These are phyloP conservation scores for Ustilago crameri DNA, from an alignment of 1,284 basidiomycete genomes.

Conservation along the genomic window DNA sequence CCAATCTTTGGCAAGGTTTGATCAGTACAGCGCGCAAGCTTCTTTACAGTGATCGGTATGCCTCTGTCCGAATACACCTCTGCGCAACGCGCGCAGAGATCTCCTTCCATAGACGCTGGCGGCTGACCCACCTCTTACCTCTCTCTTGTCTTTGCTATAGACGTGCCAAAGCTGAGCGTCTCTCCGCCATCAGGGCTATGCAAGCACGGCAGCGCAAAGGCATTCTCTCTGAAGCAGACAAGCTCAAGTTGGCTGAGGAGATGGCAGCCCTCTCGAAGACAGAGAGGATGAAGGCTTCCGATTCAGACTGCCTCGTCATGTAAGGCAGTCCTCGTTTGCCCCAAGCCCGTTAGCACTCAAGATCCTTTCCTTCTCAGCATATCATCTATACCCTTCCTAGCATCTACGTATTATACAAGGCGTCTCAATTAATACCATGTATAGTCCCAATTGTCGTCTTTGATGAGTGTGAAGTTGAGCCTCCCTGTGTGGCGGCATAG, in stretches of 20 bases:
- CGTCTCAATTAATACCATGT: too few relatives aligned
- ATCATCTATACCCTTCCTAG: background rate
- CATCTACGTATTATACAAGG: too few relatives aligned
- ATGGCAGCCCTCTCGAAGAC: constrained; percentile 48
- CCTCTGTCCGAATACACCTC: constrained; percentile 9
- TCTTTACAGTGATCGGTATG: constrained; percentile 30
- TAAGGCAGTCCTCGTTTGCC: constrained; percentile 7
- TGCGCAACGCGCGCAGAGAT: background rate
- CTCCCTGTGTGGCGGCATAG: too few relatives aligned
- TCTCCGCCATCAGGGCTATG: constrained; percentile 53
- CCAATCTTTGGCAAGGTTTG: constrained; percentile 57
- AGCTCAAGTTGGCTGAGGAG: constrained; percentile 55
- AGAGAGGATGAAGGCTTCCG: constrained; percentile 27
- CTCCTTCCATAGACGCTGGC: background rate
- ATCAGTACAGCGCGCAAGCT: constrained; percentile 12
- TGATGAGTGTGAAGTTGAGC: too few relatives aligned
- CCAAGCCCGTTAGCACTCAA: too few relatives aligned
- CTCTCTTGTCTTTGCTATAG: constrained; percentile 13
- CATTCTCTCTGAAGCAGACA: constrained; percentile 48
- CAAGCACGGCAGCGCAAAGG: constrained; percentile 55
- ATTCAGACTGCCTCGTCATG: constrained; percentile 46
- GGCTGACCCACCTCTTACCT: constrained; percentile 7
- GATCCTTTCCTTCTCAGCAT: background rate
- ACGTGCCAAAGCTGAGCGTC: constrained; percentile 53
- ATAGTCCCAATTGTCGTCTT: too few relatives aligned